Conservation (phyloP, 1,284 basidiomycete genomes). For the Rhodotorula sp. region DNA sequence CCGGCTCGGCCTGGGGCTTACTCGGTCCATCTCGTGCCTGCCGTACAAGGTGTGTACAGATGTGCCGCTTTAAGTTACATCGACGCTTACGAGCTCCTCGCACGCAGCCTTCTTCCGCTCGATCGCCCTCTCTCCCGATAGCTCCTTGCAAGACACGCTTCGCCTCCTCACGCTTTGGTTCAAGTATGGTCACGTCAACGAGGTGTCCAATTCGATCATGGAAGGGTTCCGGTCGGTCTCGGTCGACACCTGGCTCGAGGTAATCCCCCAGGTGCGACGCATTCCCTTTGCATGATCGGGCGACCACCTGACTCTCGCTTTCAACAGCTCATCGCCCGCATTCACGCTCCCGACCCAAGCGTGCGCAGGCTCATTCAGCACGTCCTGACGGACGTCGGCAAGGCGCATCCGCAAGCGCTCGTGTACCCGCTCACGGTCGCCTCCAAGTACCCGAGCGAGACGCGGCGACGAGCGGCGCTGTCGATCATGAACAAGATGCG, state of each 20-base stretch:
- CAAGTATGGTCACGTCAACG: constrained; percentile 89
- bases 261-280: constrained; percentile 80
- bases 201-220: constrained; percentile 86
- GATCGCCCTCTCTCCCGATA: constrained; percentile 83
- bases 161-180: constrained; percentile 96
- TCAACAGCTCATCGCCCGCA: constrained; percentile 88
- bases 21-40: constrained; percentile 79
- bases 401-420: constrained; percentile 94
- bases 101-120: constrained; percentile 86
- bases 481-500: constrained; percentile 91
- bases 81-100: not conserved
- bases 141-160: constrained; percentile 92
- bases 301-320: constrained; percentile 1
- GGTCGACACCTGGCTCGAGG: constrained; percentile 97
- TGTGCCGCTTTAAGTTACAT: not conserved
- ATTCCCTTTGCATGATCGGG: too few species aligned
- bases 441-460: constrained; percentile 85
- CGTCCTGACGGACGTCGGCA: constrained; percentile 87
- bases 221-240: constrained; percentile 86
- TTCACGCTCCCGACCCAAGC: constrained; percentile 86
- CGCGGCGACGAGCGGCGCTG: constrained; percentile 78
- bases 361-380: constrained; percentile 88
- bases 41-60: constrained; percentile 70
- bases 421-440: constrained; percentile 97
- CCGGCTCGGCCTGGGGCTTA: constrained; percentile 67